phyloP scores from a whole-genome alignment of 169 alveolate genomes.

The Plasmodium cynomolgi region DNA sequence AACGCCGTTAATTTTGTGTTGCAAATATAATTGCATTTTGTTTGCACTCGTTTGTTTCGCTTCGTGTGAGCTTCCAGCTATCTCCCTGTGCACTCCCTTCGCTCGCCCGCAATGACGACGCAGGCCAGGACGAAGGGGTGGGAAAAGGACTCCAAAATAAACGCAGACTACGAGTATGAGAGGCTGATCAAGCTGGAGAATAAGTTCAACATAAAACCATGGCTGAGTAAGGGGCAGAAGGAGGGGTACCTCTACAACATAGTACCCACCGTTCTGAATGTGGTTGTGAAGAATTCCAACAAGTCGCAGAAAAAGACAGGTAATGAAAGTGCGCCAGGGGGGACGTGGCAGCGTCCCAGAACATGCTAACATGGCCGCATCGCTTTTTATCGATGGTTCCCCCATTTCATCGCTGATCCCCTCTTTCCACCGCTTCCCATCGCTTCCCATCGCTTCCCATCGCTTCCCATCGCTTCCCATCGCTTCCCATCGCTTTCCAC shows the following conservation, averaged over 20 bases:
- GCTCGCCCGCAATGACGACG: slow-evolving; percentile 8
- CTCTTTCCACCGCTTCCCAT: not conserved
- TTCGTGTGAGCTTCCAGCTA: not conserved
- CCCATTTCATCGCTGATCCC: not conserved
- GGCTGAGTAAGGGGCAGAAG: slow-evolving; percentile 78
- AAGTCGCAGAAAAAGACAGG: slow-evolving; percentile 68
- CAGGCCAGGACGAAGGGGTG: slow-evolving; percentile 72
- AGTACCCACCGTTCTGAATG: slow-evolving; percentile 86
- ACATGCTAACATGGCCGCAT: not conserved
- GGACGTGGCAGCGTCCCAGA: not conserved
- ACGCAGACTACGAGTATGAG: slow-evolving; percentile 68
- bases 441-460: not conserved
- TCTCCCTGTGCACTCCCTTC: not conserved
- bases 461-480: not conserved
- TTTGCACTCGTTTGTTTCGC: not conserved
- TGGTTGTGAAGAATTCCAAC: slow-evolving; percentile 72
- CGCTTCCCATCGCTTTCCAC: not conserved
- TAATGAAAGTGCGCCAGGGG: not conserved
- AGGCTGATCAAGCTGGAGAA: slow-evolving; percentile 28
- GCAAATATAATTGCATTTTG: not conserved
- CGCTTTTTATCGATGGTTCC: not conserved
- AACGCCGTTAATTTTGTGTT: not conserved
- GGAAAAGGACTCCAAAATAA: slow-evolving; percentile 69
- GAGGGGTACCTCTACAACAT: slow-evolving; percentile 90
- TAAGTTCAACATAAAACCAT: slow-evolving; percentile 55